phyloP scores from a whole-genome alignment of 169 alveolate species.

The Plasmodium blacklocki region DNA sequence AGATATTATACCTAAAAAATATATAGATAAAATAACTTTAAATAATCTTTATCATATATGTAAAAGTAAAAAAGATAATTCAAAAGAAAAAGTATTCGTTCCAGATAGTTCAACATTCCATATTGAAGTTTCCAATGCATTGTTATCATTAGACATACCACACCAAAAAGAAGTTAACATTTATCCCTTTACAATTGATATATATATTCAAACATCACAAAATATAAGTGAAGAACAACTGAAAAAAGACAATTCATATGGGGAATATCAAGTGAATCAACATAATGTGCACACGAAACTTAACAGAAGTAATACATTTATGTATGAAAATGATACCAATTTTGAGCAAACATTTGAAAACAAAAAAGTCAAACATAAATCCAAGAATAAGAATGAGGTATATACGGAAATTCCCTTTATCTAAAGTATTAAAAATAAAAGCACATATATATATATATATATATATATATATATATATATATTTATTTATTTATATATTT shows the following conservation, averaged over 20 bases:
- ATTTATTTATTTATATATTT: no score
- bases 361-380: conserved; percentile 48
- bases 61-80: conserved; percentile 69
- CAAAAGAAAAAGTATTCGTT: conserved; percentile 76
- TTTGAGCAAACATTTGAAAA: conserved; percentile 72
- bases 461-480: no score
- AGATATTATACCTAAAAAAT: conserved; percentile 67
- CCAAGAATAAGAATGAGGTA: conserved; percentile 69
- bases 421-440: neutral
- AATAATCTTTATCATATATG: conserved; percentile 59
- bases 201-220: conserved; percentile 82
- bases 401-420: conserved; percentile 60
- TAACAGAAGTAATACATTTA: neutral
- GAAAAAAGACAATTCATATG: neutral
- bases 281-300: neutral
- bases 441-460: no score
- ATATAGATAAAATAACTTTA: conserved; percentile 25
- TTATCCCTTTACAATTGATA: conserved; percentile 87
- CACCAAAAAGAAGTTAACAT: conserved; percentile 84
- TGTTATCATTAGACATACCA: conserved; percentile 82
- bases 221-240: neutral
- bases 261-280: neutral
- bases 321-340: conserved; percentile 32
- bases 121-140: conserved; percentile 85
- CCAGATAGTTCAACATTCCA: conserved; percentile 89